Conservation (phyloP, 106 monocot genomes). For the Gastrodia elata region DNA sequence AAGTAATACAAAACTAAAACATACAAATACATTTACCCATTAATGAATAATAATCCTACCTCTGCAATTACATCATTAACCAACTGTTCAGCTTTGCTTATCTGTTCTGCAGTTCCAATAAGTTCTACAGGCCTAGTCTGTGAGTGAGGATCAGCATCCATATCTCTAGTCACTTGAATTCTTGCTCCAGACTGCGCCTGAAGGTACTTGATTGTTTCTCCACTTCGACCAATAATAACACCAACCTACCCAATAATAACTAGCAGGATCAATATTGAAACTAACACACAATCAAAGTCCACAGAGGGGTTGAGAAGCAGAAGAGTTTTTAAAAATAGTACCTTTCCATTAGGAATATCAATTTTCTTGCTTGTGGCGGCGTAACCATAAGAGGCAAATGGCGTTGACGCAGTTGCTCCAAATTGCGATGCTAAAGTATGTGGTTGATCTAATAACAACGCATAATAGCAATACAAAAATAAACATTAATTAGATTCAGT, state of each 20-base stretch:
- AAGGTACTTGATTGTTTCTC: slow-evolving; percentile 77
- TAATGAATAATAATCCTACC: slow-evolving; percentile 15
- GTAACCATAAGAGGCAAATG: slow-evolving; percentile 19
- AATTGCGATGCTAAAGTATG: slow-evolving; percentile 28
- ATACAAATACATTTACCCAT: background rate
- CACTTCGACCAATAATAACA: slow-evolving; percentile 78
- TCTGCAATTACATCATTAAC: slow-evolving; percentile 63
- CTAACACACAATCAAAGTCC: background rate
- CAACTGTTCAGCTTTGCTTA: slow-evolving; percentile 63
- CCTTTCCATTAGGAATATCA: slow-evolving; percentile 55
- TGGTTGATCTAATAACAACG: background rate
- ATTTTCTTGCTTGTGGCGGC: slow-evolving; percentile 38
- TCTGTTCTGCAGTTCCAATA: slow-evolving; percentile 54
- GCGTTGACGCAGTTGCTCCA: slow-evolving; percentile 1
- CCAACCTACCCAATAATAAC: slow-evolving; percentile 39
- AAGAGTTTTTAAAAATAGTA: slow-evolving; percentile 1
- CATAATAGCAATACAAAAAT: background rate
- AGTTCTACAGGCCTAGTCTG: slow-evolving; percentile 51
- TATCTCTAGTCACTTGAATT: slow-evolving; percentile 72
- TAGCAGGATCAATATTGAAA: background rate
- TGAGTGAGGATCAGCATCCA: slow-evolving; percentile 49
- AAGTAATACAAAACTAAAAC: background rate
- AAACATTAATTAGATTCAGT: background rate
- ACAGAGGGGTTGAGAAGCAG: background rate
- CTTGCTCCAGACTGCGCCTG: slow-evolving; percentile 65